These are phyloP conservation scores for Dactylellina parvicollis DNA, from an alignment of 2,329 filamentous ascomycete species.

Conservation along the genomic window DNA sequence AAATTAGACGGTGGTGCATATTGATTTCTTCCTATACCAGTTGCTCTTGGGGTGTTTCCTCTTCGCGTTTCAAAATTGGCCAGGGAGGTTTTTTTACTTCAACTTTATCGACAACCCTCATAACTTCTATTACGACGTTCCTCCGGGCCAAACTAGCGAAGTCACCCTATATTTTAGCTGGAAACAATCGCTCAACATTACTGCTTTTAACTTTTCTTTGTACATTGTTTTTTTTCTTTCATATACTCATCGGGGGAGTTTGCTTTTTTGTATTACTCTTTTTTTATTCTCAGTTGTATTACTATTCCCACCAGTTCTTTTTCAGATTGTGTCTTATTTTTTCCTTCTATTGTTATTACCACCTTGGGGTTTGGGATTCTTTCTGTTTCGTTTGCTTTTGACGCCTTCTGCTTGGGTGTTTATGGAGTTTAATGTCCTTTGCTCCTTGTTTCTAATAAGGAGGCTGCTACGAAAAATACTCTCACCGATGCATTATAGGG, in stretches of 20 bases:
- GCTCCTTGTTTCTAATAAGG: conserved; percentile 12
- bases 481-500: background rate
- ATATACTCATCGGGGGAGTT: conserved; percentile 32
- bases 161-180: conserved; percentile 33
- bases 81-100: conserved; percentile 1
- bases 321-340: conserved; percentile 5
- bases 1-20: conserved; percentile 54
- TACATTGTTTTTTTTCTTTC: conserved; percentile 43
- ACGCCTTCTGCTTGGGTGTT: conserved; percentile 17
- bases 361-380: conserved; percentile 16
- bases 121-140: background rate
- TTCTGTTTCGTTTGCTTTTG: conserved; percentile 16
- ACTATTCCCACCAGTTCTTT: conserved; percentile 10
- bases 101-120: background rate
- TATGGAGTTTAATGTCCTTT: conserved; percentile 17
- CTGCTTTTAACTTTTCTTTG: conserved; percentile 51
- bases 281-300: conserved; percentile 28
- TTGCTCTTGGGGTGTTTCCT: conserved; percentile 22
- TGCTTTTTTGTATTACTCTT: conserved; percentile 6
- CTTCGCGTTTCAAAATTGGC: conserved; percentile 3
- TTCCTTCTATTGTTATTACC: background rate
- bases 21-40: conserved; percentile 34
- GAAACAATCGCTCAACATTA: conserved; percentile 39
- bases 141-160: conserved; percentile 7
- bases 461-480: conserved; percentile 12